Percentiles rank a stretch among this genome's conserved stretches.
phyloP scores from a whole-genome alignment of 495 filamentous ascomycete species.

The Collariella sp. region DNA sequence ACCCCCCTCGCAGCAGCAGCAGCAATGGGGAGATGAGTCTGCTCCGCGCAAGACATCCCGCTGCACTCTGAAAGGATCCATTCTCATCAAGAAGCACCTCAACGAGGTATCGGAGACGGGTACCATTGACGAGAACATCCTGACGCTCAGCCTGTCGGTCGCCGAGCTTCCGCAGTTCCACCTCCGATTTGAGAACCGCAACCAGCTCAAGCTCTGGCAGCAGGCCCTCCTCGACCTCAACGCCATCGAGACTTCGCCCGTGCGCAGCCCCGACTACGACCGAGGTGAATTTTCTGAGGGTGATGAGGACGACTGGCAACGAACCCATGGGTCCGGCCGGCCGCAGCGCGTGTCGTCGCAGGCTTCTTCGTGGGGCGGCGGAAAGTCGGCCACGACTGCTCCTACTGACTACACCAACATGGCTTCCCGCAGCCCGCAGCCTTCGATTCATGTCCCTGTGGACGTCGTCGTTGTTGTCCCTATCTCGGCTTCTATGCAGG shows the following conservation, averaged over 20 bases:
- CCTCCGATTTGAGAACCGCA: constrained; percentile 77
- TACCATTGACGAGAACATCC: constrained; percentile 63
- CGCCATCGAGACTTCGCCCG: constrained; percentile 49
- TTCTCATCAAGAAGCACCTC: constrained; percentile 96
- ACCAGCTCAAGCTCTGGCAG: constrained; percentile 85
- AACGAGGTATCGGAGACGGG: constrained; percentile 72
- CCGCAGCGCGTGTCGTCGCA: constrained; percentile 77
- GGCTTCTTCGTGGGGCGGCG: constrained; percentile 75
- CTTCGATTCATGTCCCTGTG: constrained; percentile 78
- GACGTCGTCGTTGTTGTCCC: constrained; percentile 97
- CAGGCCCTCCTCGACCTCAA: constrained; percentile 81
- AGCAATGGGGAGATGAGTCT: constrained; percentile 55
- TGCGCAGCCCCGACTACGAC: constrained; percentile 65
- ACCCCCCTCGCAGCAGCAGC: constrained; percentile 31
- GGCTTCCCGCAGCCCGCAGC: constrained; percentile 45
- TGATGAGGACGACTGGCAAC: constrained; percentile 87
- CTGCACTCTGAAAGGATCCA: constrained; percentile 93
- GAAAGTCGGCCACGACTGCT: constrained; percentile 67
- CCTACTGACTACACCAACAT: constrained; percentile 74
- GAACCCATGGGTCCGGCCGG: constrained; percentile 47
- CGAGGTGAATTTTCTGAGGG: constrained; percentile 64
- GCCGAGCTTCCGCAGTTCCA: constrained; percentile 95
- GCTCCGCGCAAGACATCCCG: constrained; percentile 58
- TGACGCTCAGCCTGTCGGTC: constrained; percentile 87
- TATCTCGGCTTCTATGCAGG: constrained; percentile 97